phyloP scores from a whole-genome alignment of 495 filamentous ascomycete genomes.

The Hypoxylon lenormandii region DNA sequence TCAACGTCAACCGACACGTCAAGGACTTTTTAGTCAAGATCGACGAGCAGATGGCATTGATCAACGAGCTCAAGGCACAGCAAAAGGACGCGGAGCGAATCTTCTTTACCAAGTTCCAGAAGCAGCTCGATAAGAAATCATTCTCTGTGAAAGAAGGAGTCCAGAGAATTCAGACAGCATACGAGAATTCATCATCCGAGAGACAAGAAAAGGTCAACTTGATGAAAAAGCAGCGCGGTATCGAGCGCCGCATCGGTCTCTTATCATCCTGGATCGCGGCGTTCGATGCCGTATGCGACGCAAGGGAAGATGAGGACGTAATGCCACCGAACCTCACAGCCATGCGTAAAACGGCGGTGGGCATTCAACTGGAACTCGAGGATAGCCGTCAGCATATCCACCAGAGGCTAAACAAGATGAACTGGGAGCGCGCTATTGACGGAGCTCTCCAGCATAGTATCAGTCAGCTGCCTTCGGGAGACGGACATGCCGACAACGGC shows the following conservation, averaged over 20 bases:
- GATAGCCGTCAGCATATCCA: constrained; percentile 89
- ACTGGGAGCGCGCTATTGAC: constrained; percentile 87
- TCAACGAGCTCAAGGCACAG: constrained; percentile 91
- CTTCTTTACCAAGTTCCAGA: constrained; percentile 89
- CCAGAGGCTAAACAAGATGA: constrained; percentile 78
- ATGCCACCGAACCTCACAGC: constrained; percentile 74
- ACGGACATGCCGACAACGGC: constrained; percentile 73
- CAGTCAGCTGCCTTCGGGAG: constrained; percentile 77
- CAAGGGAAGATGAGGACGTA: constrained; percentile 72
- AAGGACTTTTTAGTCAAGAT: constrained; percentile 98
- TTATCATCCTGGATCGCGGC: constrained; percentile 91
- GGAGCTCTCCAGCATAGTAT: constrained; percentile 88
- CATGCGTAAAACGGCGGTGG: constrained; percentile 88
- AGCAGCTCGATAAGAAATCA: constrained; percentile 85
- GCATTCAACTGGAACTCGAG: constrained; percentile 87
- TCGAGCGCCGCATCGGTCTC: constrained; percentile 84
- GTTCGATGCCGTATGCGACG: constrained; percentile 84
- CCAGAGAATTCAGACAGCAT: constrained; percentile 81
- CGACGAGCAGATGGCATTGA: constrained; percentile 90
- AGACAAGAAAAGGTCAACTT: constrained; percentile 79
- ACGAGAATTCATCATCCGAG: constrained; percentile 82
- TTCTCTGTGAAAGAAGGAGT: constrained; percentile 81
- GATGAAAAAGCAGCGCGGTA: constrained; percentile 84
- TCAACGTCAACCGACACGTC: constrained; percentile 98
- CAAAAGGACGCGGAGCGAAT: constrained; percentile 88